Evolutionary conservation across 2,329 filamentous ascomycete species (phyloP), one percentile per base, ranked within the genome.

Genomic region (Colletotrichum liriopes): DNA sequence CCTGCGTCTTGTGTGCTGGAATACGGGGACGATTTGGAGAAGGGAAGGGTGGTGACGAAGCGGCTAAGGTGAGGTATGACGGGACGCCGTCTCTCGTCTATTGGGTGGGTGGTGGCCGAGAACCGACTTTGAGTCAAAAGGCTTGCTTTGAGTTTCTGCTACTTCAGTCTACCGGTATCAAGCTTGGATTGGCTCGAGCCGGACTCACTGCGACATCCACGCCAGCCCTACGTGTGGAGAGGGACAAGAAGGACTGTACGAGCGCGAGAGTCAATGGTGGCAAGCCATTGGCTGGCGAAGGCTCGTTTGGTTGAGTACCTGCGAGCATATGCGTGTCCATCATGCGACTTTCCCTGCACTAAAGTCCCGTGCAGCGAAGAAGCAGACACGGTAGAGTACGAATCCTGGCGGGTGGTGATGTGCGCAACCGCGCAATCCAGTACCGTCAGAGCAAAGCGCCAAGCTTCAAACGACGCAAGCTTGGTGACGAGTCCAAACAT

Each of bases 61-160:
- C 41, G 45, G 63, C 37, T 18, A 41, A 66, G 35, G 29, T 26
- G 23, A 45, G 49, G 12, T 35, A 43, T 23, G 63, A 60, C 47
- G 35, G 37, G 58, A 61, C 65, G 29, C 43, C 29, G 52, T 58
- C 69, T 51, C 16, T 58, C 41, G 29, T 43, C 23, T 59, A 11
- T n/a, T 35, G 55, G 39, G 26, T 29, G 61, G 61, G 29, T 39
- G 20, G 37, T 32, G 49, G 37, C 47, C 49, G 61, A 41, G 61
- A 43, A 55, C 65, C 59, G 59, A 60, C 41, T 41, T 56, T 60
- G 58, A 72, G 51, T 74, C 51, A 72, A 62, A 73, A 64, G 67
- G 68, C 59, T 58, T 68, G 67, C 49, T 71, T 66, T 72, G 67
- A 61, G 61, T 74, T 68, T 63, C 55, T 72, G 72, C 66, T 74